Conservation (phyloP, 2,329 filamentous ascomycete species). For the Huntiella abstrusa region DNA sequence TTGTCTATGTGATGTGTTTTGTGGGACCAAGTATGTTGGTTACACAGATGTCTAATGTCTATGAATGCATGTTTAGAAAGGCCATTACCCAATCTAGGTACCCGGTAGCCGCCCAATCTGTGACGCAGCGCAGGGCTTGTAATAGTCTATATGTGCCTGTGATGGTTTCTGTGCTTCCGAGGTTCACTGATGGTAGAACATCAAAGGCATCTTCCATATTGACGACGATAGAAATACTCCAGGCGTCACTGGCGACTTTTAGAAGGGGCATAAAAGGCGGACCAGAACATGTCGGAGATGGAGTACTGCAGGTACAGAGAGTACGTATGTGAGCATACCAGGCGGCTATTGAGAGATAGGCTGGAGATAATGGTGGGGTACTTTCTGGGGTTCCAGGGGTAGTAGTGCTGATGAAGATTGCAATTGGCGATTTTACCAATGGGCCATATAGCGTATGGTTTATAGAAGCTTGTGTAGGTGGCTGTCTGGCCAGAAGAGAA, state of each 20-base stretch:
- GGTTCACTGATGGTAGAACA: constrained; percentile 7
- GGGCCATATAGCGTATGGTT: constrained; percentile 10
- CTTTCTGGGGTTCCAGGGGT: neutral
- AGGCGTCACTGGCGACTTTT: constrained; percentile 6
- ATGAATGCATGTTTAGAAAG: constrained; percentile 7
- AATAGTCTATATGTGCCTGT: constrained; percentile 9
- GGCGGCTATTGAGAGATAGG: constrained; percentile 2
- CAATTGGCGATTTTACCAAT: constrained; percentile 7
- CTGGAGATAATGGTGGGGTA: constrained; percentile 2
- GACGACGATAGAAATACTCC: constrained; percentile 8
- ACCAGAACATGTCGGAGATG: constrained; percentile 4
- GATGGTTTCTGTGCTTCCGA: constrained; percentile 9
- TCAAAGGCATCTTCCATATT: constrained; percentile 9
- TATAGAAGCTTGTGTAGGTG: neutral
- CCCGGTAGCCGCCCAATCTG: constrained; percentile 5
- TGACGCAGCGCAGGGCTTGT: constrained; percentile 3
- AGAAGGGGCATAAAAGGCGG: constrained; percentile 9
- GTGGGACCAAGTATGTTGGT: no score
- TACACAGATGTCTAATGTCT: neutral
- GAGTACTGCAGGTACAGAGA: constrained; percentile 8
- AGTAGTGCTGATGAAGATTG: constrained; percentile 5
- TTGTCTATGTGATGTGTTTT: no score
- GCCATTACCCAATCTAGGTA: constrained; percentile 10
- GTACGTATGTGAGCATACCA: constrained; percentile 6
- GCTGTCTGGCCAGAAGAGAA: neutral